Evolutionary conservation across 78 protist genomes (phyloP).

Genomic region (Anaeramoeba flamelloides): DNA sequence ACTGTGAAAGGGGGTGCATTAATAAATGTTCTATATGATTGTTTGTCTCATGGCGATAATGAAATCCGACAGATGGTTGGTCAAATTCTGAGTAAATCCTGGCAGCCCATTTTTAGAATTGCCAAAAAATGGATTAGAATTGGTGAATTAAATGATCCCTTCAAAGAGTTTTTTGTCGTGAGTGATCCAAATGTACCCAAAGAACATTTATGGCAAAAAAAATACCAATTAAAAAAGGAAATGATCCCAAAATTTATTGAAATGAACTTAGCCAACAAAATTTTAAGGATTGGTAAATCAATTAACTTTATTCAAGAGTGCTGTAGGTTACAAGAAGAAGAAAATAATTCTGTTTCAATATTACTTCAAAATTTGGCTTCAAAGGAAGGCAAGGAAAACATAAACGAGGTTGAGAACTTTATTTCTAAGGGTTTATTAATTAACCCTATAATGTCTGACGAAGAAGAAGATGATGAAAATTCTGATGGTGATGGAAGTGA

Average conservation of each 20-base stretch:
- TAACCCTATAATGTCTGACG: too few species aligned
- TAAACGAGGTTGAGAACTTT: too few species aligned
- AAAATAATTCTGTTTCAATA: too few species aligned
- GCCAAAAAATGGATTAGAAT: not conserved
- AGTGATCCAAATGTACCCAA: not conserved
- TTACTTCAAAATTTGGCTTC: too few species aligned
- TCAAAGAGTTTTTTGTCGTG: not conserved
- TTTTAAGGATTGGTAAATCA: not conserved
- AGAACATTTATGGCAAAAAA: not conserved
- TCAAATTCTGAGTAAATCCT: not conserved
- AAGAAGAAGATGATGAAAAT: too few species aligned
- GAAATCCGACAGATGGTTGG: not conserved
- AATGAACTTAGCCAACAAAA: not conserved
- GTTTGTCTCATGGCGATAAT: not conserved
- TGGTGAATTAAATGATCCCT: not conserved
- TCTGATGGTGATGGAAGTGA: too few species aligned
- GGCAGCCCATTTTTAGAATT: not conserved
- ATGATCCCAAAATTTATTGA: not conserved
- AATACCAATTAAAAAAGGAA: not conserved
- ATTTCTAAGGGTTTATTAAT: too few species aligned
- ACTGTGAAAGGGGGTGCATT: not conserved
- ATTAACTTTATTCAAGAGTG: not conserved
- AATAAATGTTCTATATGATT: not conserved
- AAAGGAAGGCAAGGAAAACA: too few species aligned
- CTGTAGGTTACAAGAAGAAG: not conserved